Percentiles rank a stretch among this genome's conserved stretches.
Evolutionary conservation across 176 grass and related monocot species (phyloP).

Genomic region (Sorghum bicolor): DNA sequence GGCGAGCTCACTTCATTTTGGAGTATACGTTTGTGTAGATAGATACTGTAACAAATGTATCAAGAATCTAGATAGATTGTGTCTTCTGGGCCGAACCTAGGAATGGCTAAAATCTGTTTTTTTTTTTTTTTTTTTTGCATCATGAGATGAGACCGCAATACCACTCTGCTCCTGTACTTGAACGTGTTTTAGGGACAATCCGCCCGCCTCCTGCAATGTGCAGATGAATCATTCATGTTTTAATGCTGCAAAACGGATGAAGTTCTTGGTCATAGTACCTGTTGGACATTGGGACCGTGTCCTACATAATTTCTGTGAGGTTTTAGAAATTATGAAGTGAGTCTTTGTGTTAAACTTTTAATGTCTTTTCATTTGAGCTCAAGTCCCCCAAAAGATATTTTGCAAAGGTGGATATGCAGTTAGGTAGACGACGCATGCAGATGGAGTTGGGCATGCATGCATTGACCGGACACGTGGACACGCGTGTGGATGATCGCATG

Average conservation of each 20-base stretch:
- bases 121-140: no score
- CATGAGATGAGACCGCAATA: background rate
- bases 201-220: conserved; percentile 2
- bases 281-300: background rate
- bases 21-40: no score
- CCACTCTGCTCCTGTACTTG: conserved; percentile 2
- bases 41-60: background rate
- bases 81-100: background rate
- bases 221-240: conserved; percentile 17
- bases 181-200: background rate
- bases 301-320: background rate
- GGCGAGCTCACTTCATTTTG: background rate
- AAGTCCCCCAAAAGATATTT: no score
- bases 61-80: background rate
- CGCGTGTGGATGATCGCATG: background rate
- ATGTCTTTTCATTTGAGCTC: no score
- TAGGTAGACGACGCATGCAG: no score
- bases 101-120: no score
- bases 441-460: no score
- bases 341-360: no score
- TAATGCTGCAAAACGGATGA: background rate
- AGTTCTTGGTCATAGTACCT: background rate
- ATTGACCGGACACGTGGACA: no score
- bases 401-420: no score
- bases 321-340: background rate